Evolutionary conservation across 768 basidiomycete species (phyloP).

Genomic region (Suillus paluster): DNA sequence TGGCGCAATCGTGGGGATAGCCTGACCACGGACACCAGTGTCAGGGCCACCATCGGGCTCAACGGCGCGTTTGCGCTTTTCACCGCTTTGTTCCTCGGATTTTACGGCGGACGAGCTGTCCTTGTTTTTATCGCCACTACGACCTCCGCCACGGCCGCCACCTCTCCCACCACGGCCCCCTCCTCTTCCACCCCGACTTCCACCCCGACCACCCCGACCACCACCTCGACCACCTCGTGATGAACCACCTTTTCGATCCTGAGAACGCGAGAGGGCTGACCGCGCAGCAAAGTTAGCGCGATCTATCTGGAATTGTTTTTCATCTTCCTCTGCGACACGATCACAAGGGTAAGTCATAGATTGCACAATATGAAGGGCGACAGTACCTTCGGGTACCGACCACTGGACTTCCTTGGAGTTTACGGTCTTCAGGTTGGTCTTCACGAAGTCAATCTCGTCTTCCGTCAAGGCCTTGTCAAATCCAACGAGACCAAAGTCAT

Average conservation of each 20-base stretch:
- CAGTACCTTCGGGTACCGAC: constrained; percentile 63
- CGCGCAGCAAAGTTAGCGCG: constrained; percentile 73
- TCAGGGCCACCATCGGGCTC: constrained; percentile 82
- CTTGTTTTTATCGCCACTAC: constrained; percentile 19
- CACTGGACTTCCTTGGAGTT: constrained; percentile 69
- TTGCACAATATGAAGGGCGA: neutral
- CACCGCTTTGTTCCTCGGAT: constrained; percentile 56
- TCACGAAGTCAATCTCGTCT: constrained; percentile 73
- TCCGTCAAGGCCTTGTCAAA: constrained; percentile 71
- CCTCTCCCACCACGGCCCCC: constrained; percentile 26
- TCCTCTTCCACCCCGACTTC: constrained; percentile 39
- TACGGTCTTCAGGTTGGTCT: constrained; percentile 65
- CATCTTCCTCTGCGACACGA: constrained; percentile 62
- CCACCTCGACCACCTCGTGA: constrained; percentile 47
- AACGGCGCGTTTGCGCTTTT: constrained; percentile 76
- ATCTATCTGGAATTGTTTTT: constrained; percentile 74
- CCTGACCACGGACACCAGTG: constrained; percentile 64
- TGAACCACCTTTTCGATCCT: constrained; percentile 39
- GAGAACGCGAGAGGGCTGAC: constrained; percentile 44
- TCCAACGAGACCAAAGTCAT: constrained; percentile 50
- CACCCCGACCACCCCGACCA: constrained; percentile 37
- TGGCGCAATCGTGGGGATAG: constrained; percentile 51
- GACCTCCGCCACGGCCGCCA: constrained; percentile 20
- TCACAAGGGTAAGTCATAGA: constrained; percentile 6
- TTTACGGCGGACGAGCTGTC: constrained; percentile 26